Base-by-base conservation (phyloP, 1,139 yeast genomes). In the Blastobotrys ciferrii region DNA sequence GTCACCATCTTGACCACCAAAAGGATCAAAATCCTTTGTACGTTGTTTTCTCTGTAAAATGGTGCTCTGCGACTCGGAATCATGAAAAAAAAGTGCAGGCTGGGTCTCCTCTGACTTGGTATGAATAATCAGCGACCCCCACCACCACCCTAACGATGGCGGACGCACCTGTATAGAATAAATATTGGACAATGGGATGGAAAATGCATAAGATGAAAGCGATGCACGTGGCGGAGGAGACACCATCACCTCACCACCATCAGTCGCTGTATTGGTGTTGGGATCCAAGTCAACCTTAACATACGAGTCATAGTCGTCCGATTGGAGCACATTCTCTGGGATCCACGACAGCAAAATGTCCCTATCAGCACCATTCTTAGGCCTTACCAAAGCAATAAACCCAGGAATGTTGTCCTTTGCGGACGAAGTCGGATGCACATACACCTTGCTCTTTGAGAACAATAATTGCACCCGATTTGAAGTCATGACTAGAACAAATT, bases 71-170 rank as follows among this genome's bases (percentile, higher is more conserved):
- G 85, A 80, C 59, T 87, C 92, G 51, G 87, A 84, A 63, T 94
- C 98, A 66, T 92, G 98, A 71, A 94, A 91, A 66, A 89, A 92
- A 40, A 92, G 64, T 6, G 89, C 84, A 0, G 98, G 97, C 52
- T 80, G 78, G 36, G 86, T 84, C 43, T 84, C 86, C 45, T 78
- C 82, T n/a, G 67, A 58, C 53, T 80, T 77, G 3, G 87, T 77
- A 66, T 88, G 84, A 42, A 91, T 68, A 1, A 88, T 73, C 15
- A 91, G 70, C 0, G 95, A 86, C 0, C 99, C 99, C 69, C 80
- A 80, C 96, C 97, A 92, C 82, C 87, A 84, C 1, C 96, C 94
- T 18, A 77, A 70, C 1, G 89, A 81, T 1, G 98, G 96, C 4
- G 82, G 83, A 50, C 97, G 76, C 9, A 85, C 77, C 64, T 91